These are phyloP conservation scores for Phoma sp. DNA, from an alignment of 2,329 filamentous ascomycete genomes.

Conservation along the genomic window DNA sequence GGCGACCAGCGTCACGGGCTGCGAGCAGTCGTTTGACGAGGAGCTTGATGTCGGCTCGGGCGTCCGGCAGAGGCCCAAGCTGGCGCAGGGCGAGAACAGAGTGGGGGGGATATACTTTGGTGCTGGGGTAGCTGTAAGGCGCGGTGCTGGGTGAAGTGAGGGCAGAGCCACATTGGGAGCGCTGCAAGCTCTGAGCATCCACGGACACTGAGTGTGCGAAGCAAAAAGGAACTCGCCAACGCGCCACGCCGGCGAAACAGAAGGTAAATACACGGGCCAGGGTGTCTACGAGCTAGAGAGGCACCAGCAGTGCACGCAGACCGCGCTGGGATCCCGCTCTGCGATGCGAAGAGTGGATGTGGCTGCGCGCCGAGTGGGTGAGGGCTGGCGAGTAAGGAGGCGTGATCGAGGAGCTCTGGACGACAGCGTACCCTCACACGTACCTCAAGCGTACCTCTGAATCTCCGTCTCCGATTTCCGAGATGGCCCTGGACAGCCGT, in stretches of 20 bases:
- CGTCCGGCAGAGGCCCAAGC: slow-evolving; percentile 32
- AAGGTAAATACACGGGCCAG: slow-evolving; percentile 34
- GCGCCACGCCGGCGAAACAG: slow-evolving; percentile 45
- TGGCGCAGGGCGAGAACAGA: slow-evolving; percentile 30
- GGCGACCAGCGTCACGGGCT: slow-evolving; percentile 33
- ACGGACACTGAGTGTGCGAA: slow-evolving; percentile 23
- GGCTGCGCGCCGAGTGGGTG: slow-evolving; percentile 42
- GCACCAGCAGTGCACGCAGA: slow-evolving; percentile 32
- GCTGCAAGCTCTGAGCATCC: slow-evolving; percentile 26
- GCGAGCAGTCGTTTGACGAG: slow-evolving; percentile 22
- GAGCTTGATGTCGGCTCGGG: slow-evolving; percentile 27
- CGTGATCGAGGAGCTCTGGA: slow-evolving; percentile 26
- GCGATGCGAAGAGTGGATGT: slow-evolving; percentile 42
- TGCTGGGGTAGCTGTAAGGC: slow-evolving; percentile 31
- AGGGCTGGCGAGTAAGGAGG: slow-evolving; percentile 34
- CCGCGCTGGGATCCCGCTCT: slow-evolving; percentile 28
- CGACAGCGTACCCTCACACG: slow-evolving; percentile 34
- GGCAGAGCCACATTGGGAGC: slow-evolving; percentile 42
- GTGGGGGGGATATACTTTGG: slow-evolving; percentile 33
- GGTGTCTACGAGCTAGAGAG: slow-evolving; percentile 29
- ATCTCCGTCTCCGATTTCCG: slow-evolving; percentile 46
- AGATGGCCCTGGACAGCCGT: slow-evolving; percentile 30
- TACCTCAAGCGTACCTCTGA: slow-evolving; percentile 38
- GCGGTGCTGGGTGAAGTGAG: slow-evolving; percentile 30
- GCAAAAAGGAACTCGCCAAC: slow-evolving; percentile 41